Evolutionary conservation across 2,329 filamentous ascomycete species (phyloP).

Genomic region (Chaetomium strumarium): DNA sequence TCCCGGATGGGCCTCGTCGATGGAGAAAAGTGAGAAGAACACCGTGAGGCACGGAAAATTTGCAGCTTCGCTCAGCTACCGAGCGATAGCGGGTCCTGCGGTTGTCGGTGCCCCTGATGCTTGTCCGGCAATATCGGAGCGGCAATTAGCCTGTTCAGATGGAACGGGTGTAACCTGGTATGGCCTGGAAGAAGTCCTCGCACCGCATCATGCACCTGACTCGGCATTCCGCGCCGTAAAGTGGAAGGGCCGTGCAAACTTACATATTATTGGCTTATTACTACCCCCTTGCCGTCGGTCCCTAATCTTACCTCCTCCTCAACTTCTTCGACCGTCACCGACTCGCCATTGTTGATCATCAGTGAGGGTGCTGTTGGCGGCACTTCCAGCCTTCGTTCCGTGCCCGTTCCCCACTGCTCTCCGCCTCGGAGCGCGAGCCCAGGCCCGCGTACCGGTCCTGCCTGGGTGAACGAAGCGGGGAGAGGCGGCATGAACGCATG

Average conservation of each 20-base stretch:
- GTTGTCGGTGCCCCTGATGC: constrained; percentile 5
- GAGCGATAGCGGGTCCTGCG: constrained; percentile 12
- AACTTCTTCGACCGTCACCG: constrained; percentile 1
- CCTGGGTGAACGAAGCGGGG: background rate
- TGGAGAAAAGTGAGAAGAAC: constrained; percentile 10
- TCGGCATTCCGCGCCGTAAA: constrained; percentile 26
- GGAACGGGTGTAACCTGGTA: constrained; percentile 11
- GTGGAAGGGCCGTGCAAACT: constrained; percentile 11
- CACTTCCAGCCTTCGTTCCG: constrained; percentile 19
- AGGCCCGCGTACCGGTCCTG: constrained; percentile 5
- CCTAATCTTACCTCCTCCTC: background rate
- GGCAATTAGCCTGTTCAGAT: constrained; percentile 28
- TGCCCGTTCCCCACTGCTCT: background rate
- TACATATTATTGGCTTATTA: too few species aligned
- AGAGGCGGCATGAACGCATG: background rate
- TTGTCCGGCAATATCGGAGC: constrained; percentile 21
- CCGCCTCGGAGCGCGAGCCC: background rate
- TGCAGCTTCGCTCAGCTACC: constrained; percentile 12
- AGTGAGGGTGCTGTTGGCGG: constrained; percentile 1
- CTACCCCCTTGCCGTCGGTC: background rate
- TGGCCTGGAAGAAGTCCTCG: constrained; percentile 4
- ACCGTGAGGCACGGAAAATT: constrained; percentile 19
- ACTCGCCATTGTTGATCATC: too few species aligned
- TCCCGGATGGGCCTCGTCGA: background rate
- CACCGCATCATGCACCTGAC: constrained; percentile 18